Evolutionary conservation across 1,284 basidiomycete genomes (phyloP), one percentile per base, ranked within the genome.

Genomic region (Filobasidium uniguttulatum): DNA sequence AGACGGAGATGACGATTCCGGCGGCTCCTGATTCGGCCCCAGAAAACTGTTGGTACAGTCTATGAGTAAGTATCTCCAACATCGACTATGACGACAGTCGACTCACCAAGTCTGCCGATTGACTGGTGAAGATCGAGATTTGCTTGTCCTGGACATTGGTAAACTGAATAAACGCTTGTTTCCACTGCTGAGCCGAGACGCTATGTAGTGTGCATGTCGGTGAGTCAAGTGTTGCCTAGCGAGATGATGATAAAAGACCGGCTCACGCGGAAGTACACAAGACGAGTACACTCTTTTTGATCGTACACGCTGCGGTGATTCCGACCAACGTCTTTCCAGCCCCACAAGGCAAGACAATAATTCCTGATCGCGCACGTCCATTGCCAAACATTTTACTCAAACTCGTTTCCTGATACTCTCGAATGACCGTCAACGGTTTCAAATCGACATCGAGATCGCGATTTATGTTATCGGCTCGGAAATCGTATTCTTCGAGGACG

Each of bases 351-450:
- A 99, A 74, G 3, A 99, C 94, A 56, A 99, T 98, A 60, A 99
- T 98, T 3, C 94, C 94, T 44, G 91, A 97, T 51, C 91, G 79
- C 40, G 91, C 91, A 63, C 91, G 89, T 45, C 90, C 91, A 66
- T 97, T 96, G 51, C 91, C 91, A 67, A 96, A 96, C 91, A 97
- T 96, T 71, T 97, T 97, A 57, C 87, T 90, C 44, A 96, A 71
- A 64, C 85, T 89, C 41, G 91, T 96, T 70, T 96, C 91, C 68
- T 97, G 91, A 68, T 97, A 97, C 10, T 91, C 87, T 51, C 91
- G 79, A 63, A 97, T 94, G 57, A 89, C 83, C 0, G 91, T 96
- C 45, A 88, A 85, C 2, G 91, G 91, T 65, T 96, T 96, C 49
- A 96, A 77, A 70, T 96, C 91, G 54, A 97, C 96, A 62, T 96